Base-by-base conservation (phyloP, 106 monocot species). In the Dendrobium chrysotoxum region DNA sequence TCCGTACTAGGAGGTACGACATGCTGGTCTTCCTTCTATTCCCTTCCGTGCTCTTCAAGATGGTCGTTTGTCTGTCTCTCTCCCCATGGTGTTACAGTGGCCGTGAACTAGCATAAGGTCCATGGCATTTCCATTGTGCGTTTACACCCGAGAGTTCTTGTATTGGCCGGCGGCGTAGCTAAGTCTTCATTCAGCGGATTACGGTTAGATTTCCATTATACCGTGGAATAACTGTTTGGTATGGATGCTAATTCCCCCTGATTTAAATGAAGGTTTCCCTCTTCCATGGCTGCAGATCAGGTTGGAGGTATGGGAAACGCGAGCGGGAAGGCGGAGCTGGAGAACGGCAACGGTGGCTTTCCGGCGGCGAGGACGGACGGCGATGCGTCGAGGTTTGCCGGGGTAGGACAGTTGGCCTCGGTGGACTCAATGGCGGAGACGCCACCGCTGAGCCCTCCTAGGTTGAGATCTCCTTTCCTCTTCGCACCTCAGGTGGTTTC, bases 41-140 rank as follows among this genome's bases (percentile, higher is more conserved):
- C 55, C 20, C 55, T 20, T 15, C 4, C 16, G 53, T 9, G 53
- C 13, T 0, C 15, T 16, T 55, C 17, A 55, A 15, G 20, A 8
- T 17, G 15, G 0, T 0, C 2, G 0, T 44, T 0, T 44, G 16
- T 15, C 55, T 4, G 20, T 54, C 17, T 55, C 55, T 53, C 16
- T 53, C 53, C 53, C 16, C 13, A 15, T 4, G 55, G 12, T 55
- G 55, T 55, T 55, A 3, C 55, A 15, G 55, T 12, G 18, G 55
- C 55, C 20, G 55, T 55, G 55, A 20, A 20, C 55, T 16, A 55
- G 13, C 13, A 12, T 17, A 55, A 15, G 20, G 13, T 4, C 65
- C 65, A 65, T 26, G 65, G 25, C 65, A 65, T 65, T 65, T n/a
- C 65, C 65, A 65, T n/a, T n/a, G 23, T n/a, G 65, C 65, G 65